Percentiles rank a stretch among this genome's conserved stretches.
These are phyloP conservation scores for Trichaptum fuscoviolaceum DNA, from an alignment of 768 basidiomycete genomes.

Conservation along the genomic window DNA sequence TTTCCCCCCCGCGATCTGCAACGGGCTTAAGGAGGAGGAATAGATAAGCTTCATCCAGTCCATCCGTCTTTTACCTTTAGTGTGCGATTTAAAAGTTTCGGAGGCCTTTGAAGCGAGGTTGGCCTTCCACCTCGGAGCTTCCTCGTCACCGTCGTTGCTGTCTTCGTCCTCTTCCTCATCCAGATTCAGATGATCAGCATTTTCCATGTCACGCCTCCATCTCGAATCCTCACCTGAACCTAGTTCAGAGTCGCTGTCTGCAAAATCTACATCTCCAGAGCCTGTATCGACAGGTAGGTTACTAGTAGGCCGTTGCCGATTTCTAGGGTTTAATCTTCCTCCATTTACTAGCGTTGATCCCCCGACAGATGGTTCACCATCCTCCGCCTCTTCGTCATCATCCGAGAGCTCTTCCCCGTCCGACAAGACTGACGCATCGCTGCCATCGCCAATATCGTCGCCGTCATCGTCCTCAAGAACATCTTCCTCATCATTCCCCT, in stretches of 20 bases:
- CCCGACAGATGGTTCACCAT: conserved; percentile 17
- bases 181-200: conserved; percentile 12
- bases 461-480: conserved; percentile 26
- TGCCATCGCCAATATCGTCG: conserved; percentile 17
- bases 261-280: conserved; percentile 52
- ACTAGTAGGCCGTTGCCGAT: conserved; percentile 14
- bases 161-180: conserved; percentile 27
- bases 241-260: conserved; percentile 76
- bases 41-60: conserved; percentile 90
- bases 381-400: conserved; percentile 8
- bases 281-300: conserved; percentile 34
- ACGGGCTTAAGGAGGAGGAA: conserved; percentile 57
- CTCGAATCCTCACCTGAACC: conserved; percentile 38
- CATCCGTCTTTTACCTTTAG: conserved; percentile 37
- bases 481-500: conserved; percentile 29
- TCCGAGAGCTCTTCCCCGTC: conserved; percentile 4
- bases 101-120: conserved; percentile 52
- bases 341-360: conserved; percentile 1
- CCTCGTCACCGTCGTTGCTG: conserved; percentile 42
- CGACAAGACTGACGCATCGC: conserved; percentile 18
- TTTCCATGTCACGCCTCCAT: background rate
- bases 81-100: conserved; percentile 36
- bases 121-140: conserved; percentile 69
- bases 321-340: conserved; percentile 12
- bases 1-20: conserved; percentile 52